phyloP scores from a whole-genome alignment of 805 yeast species.

The Candida succiphila region DNA sequence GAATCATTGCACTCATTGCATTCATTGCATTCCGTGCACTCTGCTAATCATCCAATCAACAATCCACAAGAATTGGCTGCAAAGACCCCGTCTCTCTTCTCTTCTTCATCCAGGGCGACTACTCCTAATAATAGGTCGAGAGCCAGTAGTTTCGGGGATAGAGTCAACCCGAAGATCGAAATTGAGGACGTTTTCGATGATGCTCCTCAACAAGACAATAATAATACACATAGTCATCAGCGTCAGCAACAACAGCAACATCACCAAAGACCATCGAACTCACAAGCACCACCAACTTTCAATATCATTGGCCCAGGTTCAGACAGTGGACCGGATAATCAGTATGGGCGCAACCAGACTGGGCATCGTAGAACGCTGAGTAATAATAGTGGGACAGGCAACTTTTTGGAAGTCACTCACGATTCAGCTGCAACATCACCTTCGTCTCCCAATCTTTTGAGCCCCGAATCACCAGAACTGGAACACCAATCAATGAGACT shows the following conservation, averaged over 20 bases:
- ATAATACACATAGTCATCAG: background rate
- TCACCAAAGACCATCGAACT: background rate
- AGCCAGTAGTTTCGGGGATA: slow-evolving; percentile 14
- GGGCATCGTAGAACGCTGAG: background rate
- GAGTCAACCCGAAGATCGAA: slow-evolving; percentile 6
- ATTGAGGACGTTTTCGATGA: slow-evolving; percentile 12
- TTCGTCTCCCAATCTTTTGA: background rate
- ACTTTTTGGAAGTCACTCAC: too few species aligned
- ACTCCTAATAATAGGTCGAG: slow-evolving; percentile 24
- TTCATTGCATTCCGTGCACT: background rate
- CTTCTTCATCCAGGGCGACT: slow-evolving; percentile 32
- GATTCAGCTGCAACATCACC: too few species aligned
- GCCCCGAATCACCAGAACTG: slow-evolving; percentile 16
- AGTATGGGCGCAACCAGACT: background rate
- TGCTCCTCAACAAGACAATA: background rate
- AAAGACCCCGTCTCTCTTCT: slow-evolving; percentile 47
- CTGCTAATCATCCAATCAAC: slow-evolving; percentile 11
- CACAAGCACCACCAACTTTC: background rate
- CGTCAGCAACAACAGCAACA: background rate
- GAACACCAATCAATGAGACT: slow-evolving; percentile 21
- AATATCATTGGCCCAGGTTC: background rate
- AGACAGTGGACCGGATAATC: background rate
- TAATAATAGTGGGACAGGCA: background rate
- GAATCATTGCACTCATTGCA: background rate
- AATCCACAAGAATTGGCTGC: slow-evolving; percentile 32